These are phyloP conservation scores for Vaccinium darrowii DNA, from an alignment of 148 eudicot genomes.

Conservation along the genomic window DNA sequence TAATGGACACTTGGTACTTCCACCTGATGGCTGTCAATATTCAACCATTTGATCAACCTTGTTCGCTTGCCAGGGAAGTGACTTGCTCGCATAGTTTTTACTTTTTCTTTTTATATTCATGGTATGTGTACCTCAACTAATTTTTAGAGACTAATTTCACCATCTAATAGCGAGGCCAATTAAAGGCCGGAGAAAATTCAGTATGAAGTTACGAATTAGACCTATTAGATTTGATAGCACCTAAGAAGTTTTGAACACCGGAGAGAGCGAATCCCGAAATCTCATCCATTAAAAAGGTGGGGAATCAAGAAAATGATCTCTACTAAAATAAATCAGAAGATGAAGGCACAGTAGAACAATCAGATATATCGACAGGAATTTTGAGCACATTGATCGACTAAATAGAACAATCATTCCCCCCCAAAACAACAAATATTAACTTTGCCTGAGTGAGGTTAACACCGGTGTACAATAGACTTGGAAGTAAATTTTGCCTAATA, in stretches of 20 bases:
- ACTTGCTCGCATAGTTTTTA: background rate
- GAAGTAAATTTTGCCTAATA: background rate
- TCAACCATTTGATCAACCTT: background rate
- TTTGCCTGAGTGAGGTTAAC: background rate
- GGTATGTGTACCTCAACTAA: background rate
- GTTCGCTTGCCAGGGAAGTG: background rate
- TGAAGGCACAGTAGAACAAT: background rate
- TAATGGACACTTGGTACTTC: background rate
- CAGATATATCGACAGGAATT: background rate
- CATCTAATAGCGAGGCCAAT: background rate
- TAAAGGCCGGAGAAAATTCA: background rate
- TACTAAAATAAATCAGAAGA: background rate
- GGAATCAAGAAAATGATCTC: background rate
- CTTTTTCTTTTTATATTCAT: too few species aligned
- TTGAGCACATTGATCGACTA: background rate
- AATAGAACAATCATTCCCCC: background rate
- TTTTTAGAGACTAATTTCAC: background rate
- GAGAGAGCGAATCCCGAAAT: background rate
- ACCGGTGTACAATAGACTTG: slow-evolving; percentile 1
- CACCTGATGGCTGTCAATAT: background rate
- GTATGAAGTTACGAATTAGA: background rate
- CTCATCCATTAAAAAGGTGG: background rate
- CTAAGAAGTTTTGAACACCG: background rate
- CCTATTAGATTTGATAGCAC: background rate
- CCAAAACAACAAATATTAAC: background rate